Evolutionary conservation across 805 yeast genomes (phyloP), one percentile per base, ranked within the genome.

Genomic region (Candida ficus): DNA sequence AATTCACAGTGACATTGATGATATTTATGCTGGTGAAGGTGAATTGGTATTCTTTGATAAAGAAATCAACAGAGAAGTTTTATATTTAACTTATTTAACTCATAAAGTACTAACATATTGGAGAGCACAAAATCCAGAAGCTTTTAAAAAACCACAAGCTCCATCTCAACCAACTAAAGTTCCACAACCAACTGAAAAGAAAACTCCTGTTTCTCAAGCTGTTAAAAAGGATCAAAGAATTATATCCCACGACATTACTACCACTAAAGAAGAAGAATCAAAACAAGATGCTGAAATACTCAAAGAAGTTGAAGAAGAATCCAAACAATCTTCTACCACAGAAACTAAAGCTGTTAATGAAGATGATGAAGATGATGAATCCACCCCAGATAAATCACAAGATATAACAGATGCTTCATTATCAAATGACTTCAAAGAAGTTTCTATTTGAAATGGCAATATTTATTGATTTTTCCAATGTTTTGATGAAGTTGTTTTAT

Each of bases 1-100:
- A 30, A 69, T 91, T 39, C 80, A 79, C 51, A 77, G 74, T 30
- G 66, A 70, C 34, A 66, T 70, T 37, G 88, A 81, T 53, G 86
- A 85, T 52, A 73, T 83, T 52, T 71, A 77, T 42, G 75, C 82
- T 7, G 81, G 81, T 37, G 87, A 82, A 45, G 91, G 91, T 45
- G 84, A 82, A 31, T 69, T 88, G 44, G 79, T 79, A n/a, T 74
- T 68, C 43, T 75, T 81, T 55, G 85, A 90, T 44, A 75, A 73
- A 46, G 71, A 67, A 22, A 62, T 77, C 9, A 68, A 73, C 30
- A 67, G 70, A 41, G 69, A 76, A 17, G 68, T 69, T 27, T 64
- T 62, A 35, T 69, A 70, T 46, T 50, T 70, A 39, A 67, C 63
- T 33, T 67, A 62, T 5, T 54, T 68, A 36, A 65, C 66, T 34